Base-by-base conservation (phyloP, 2,329 filamentous ascomycete genomes). In the Sporothrix brasiliensis region DNA sequence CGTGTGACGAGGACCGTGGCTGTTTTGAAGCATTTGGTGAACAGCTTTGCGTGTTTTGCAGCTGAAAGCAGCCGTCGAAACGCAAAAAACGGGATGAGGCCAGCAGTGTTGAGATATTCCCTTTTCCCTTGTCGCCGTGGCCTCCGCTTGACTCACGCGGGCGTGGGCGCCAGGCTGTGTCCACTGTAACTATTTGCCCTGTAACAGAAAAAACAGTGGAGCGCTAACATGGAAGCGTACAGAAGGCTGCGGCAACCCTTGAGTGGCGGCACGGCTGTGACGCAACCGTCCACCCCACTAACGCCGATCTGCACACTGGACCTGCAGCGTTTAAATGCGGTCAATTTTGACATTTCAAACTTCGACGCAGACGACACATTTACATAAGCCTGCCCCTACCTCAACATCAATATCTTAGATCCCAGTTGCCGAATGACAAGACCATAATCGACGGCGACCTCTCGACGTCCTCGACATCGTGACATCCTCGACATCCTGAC, bases 81-180 rank as follows among this genome's bases (percentile, higher is more conserved):
- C 27, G 4, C 3, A 30, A 30, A 4, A 30, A 4, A 9, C 6
- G 3, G 6, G 6, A 9, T 9, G 34, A 34, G 34, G 34, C 34
- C 34, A 34, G 7, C 34, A 5, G 6, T 7, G 34, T 34, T 34
- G 34, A 34, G 34, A 7, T 34, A 5, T 7, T 7, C 6, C 34
- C 34, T 7, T 30, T 3, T 30, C 27, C 34, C n/a, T n/a, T 34
- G 34, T 14, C 41, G 58, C 41, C 58, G 21, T 47, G 49, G 44
- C 58, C 39, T 63, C 58, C 58, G 58, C 30, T 63, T 63, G 58
- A 63, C 58, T 47, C 58, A 63, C 21, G 58, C 58, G 58, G 56
- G 39, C 39, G 58, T 60, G 56, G 56, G 56, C 34, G 19, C 56
- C 44, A 19, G 56, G 54, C 34, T 60, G 54, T 60, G 56, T 56